phyloP scores from a whole-genome alignment of 176 grass and related monocot genomes.

The Avena eriantha region DNA sequence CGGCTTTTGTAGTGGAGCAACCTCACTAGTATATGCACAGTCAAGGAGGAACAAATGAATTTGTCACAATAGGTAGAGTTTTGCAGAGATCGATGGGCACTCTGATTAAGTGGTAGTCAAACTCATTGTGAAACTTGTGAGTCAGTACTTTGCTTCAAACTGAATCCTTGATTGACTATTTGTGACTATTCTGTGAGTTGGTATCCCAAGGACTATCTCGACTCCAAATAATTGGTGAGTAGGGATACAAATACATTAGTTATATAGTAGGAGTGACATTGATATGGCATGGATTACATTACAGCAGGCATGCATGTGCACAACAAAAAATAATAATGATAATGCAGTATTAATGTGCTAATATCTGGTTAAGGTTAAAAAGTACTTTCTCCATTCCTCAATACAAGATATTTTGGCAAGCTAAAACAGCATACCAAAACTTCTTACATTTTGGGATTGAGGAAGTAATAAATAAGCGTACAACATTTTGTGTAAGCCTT shows the following conservation, averaged over 20 bases:
- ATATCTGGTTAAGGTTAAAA: background rate
- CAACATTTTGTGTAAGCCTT: background rate
- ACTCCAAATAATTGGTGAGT: background rate
- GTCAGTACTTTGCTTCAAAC: background rate
- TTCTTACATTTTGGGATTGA: no score
- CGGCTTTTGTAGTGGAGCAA: background rate
- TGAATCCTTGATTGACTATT: background rate
- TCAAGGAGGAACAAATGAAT: background rate
- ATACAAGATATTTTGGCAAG: no score
- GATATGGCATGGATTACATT: background rate
- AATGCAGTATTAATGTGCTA: background rate
- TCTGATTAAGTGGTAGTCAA: background rate
- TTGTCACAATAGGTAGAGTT: background rate
- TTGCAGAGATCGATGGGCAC: background rate
- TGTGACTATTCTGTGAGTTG: background rate
- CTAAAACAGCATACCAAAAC: no score
- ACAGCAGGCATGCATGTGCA: slow-evolving; percentile 1
- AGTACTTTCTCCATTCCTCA: background rate
- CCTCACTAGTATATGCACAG: background rate
- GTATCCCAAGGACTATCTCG: background rate
- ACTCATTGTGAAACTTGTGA: background rate
- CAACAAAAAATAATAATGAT: background rate
- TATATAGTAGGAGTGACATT: slow-evolving; percentile 7
- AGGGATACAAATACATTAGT: slow-evolving; percentile 13
- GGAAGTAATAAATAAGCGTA: background rate